Conservation (phyloP, 495 filamentous ascomycete genomes). For the Penicillium bialowiezense region DNA sequence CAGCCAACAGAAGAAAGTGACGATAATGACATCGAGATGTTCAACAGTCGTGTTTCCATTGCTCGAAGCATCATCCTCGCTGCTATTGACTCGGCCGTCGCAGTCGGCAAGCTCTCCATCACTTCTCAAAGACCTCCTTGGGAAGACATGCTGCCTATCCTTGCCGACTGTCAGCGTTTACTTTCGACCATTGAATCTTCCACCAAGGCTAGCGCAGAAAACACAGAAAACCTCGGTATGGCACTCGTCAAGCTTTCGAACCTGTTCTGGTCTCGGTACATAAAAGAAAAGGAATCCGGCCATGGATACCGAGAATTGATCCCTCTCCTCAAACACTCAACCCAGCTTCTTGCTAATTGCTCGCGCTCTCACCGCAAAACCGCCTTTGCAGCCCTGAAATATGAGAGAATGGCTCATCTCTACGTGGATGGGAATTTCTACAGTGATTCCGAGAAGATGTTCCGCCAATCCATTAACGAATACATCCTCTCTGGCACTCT, state of each 20-base stretch:
- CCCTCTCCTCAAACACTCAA: conserved; percentile 47
- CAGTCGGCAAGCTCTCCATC: conserved; percentile 41
- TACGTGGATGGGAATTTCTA: conserved; percentile 38
- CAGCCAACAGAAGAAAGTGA: conserved; percentile 29
- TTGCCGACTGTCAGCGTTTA: conserved; percentile 38
- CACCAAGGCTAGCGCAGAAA: conserved; percentile 22
- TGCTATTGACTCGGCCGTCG: conserved; percentile 40
- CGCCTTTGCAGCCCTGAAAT: conserved; percentile 52
- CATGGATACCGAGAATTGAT: conserved; percentile 35
- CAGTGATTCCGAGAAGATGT: conserved; percentile 36
- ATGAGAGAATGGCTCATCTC: conserved; percentile 50
- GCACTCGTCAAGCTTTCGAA: conserved; percentile 63
- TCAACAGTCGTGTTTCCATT: conserved; percentile 28
- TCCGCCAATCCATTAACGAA: conserved; percentile 43
- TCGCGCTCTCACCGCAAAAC: conserved; percentile 38
- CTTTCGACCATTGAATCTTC: conserved; percentile 33
- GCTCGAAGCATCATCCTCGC: conserved; percentile 39
- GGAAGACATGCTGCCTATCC: conserved; percentile 38
- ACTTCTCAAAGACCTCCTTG: conserved; percentile 37
- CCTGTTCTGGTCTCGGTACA: conserved; percentile 68
- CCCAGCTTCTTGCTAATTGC: conserved; percentile 41
- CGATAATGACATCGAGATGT: conserved; percentile 26
- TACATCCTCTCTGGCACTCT: conserved; percentile 46
- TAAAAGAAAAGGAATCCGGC: conserved; percentile 45
- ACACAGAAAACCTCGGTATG: conserved; percentile 22